Percentiles rank a stretch among this genome's conserved stretches.
Conservation (phyloP, 2,329 filamentous ascomycete species). For the Colletotrichum theobromicola region DNA sequence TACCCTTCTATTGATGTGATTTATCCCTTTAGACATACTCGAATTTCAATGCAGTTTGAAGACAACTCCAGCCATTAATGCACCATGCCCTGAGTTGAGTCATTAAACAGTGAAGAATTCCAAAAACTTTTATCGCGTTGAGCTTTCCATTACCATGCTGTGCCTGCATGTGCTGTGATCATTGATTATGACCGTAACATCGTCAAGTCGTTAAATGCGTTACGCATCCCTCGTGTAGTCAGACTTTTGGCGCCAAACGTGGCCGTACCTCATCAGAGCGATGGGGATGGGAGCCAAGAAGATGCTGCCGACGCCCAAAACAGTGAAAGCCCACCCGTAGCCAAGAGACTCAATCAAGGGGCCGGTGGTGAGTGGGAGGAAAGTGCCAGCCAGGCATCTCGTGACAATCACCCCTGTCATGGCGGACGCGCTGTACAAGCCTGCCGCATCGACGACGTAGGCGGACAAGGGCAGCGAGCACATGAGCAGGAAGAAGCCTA, state of each 20-base stretch:
- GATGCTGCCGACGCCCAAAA: slow-evolving; percentile 47
- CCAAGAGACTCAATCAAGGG: slow-evolving; percentile 54
- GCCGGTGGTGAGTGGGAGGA: slow-evolving; percentile 56
- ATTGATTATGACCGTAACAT: neutral
- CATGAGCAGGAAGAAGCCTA: slow-evolving; percentile 52
- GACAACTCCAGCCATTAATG: neutral
- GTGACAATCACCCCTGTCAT: slow-evolving; percentile 62
- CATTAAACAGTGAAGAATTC: neutral
- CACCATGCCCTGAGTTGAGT: neutral
- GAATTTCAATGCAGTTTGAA: neutral
- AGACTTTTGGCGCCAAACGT: slow-evolving; percentile 54
- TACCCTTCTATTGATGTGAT: neutral
- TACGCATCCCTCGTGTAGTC: slow-evolving; percentile 49
- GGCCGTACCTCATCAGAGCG: slow-evolving; percentile 55
- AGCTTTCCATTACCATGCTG: neutral
- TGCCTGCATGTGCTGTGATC: neutral
- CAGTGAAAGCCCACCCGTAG: slow-evolving; percentile 55
- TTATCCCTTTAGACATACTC: neutral
- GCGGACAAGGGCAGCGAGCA: slow-evolving; percentile 55
- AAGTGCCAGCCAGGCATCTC: slow-evolving; percentile 60
- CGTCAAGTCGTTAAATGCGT: neutral
- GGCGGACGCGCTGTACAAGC: slow-evolving; percentile 60
- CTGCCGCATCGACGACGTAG: slow-evolving; percentile 63
- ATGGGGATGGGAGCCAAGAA: slow-evolving; percentile 55
- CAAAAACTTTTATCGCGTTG: neutral